Evolutionary conservation across 1,284 basidiomycete genomes (phyloP), one percentile per base, ranked within the genome.

Genomic region (Apiotrichum domesticum): DNA sequence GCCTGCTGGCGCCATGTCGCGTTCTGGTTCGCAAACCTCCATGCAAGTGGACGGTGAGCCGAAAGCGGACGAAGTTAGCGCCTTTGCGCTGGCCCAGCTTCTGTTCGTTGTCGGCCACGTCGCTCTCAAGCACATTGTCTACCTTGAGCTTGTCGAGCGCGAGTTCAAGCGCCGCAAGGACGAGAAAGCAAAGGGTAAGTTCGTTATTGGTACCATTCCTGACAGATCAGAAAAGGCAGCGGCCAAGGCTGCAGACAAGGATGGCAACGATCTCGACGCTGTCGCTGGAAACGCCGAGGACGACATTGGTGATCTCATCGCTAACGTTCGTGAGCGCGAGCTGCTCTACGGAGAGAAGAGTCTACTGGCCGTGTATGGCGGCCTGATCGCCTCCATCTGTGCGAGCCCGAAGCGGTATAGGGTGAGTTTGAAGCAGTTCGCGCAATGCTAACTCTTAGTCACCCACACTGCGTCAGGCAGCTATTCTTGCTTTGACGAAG

Each of bases 231-330:
- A 71, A 51, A 77, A 76, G 62, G 75, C 74, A 2, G 74, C 72
- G 1, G 63, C 65, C 32, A 74, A 75, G 58, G 58, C 70, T 13
- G 69, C 67, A 1, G 74, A 75, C 49, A 90, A 91, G 70, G 86
- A 88, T 40, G 82, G 79, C 13, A 92, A 95, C 66, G 93, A 98
- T 70, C 84, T 98, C 0, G 95, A 98, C 63, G 93, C 96, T 67
- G 95, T 98, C 2, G 91, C 90, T 1, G 95, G 96, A 3, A 97
- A 95, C 66, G 94, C 93, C 21, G 95, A 99, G 74, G 95, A 98
- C 73, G 95, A 98, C 70, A 95, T 98, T 65, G 95, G 93, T 14
- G 96, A 98, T 59, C 82, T 87, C 5, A 88, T 98, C 46, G 85
- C 85, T 2, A 82, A 79, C 1, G 84, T 97, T 55, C 81, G 90